These are phyloP conservation scores for Coemansia sp. DNA, from an alignment of 192 early-diverging fungal species.

Conservation along the genomic window DNA sequence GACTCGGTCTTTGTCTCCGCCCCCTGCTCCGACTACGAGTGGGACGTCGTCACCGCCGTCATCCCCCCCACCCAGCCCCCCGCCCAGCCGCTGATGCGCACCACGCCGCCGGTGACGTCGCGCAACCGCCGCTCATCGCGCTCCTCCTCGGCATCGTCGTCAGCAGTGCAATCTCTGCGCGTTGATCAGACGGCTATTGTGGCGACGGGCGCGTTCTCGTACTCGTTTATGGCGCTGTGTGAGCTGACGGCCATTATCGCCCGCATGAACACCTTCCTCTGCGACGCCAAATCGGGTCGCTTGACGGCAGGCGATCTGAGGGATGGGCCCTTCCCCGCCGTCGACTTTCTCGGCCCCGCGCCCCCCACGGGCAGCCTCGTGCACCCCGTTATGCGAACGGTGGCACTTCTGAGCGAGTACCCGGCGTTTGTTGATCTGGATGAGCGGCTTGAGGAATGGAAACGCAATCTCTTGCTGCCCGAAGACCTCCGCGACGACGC, in stretches of 20 bases:
- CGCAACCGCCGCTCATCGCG: constrained; percentile 20
- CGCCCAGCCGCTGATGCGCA: not conserved
- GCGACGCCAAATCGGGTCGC: constrained; percentile 45
- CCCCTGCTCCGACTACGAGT: constrained; percentile 53
- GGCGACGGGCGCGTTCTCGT: constrained; percentile 52
- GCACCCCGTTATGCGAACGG: constrained; percentile 36
- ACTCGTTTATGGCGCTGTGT: constrained; percentile 55
- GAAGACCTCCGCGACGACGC: constrained; percentile 53
- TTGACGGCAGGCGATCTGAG: constrained; percentile 1
- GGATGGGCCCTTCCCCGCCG: constrained; percentile 38
- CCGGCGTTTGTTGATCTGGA: constrained; percentile 41
- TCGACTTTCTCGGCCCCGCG: constrained; percentile 33
- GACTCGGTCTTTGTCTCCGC: constrained; percentile 46
- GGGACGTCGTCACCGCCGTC: constrained; percentile 30
- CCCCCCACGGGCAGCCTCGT: constrained; percentile 21
- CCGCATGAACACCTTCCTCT: constrained; percentile 42
- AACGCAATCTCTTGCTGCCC: constrained; percentile 37
- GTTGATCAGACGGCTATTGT: constrained; percentile 39
- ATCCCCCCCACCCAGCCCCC: not conserved
- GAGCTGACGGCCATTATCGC: constrained; percentile 50
- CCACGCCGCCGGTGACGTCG: not conserved
- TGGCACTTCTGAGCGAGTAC: constrained; percentile 37
- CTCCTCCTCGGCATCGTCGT: constrained; percentile 33
- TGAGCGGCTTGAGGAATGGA: constrained; percentile 43
- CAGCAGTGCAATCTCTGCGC: constrained; percentile 20